Conservation (phyloP, 2,329 filamentous ascomycete species). For the Aspergillus niger region DNA sequence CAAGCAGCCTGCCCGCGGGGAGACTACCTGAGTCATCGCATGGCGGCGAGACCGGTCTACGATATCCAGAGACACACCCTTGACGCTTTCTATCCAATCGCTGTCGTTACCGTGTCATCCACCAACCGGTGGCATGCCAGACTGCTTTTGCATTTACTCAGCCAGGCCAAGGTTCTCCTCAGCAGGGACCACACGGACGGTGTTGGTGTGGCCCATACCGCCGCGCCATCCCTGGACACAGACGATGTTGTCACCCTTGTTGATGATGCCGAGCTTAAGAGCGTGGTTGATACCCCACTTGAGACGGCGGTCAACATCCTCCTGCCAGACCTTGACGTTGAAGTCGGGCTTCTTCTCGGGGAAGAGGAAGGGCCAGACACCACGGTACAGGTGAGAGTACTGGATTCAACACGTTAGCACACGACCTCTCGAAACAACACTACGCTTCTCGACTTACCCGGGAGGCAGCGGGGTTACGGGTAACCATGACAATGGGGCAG, state of each 20-base stretch:
- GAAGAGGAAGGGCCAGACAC: conserved; percentile 97
- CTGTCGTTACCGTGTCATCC: conserved; percentile 22
- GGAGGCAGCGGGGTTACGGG: conserved; percentile 78
- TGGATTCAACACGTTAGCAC: conserved; percentile 29
- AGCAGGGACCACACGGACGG: conserved; percentile 55
- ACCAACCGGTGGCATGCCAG: conserved; percentile 7
- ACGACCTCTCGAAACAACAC: background rate
- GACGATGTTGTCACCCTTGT: conserved; percentile 71
- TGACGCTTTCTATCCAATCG: conserved; percentile 19
- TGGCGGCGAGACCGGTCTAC: conserved; percentile 20
- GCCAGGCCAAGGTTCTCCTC: conserved; percentile 47
- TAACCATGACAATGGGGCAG: conserved; percentile 99
- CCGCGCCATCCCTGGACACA: conserved; percentile 70
- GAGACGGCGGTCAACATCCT: conserved; percentile 95
- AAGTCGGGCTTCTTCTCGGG: conserved; percentile 94
- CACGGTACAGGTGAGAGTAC: conserved; percentile 94
- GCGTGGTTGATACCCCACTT: conserved; percentile 94
- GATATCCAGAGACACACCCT: conserved; percentile 16
- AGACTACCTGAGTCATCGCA: conserved; percentile 14
- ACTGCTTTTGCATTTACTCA: conserved; percentile 35
- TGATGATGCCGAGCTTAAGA: conserved; percentile 77
- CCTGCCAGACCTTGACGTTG: conserved; percentile 89
- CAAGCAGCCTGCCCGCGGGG: conserved; percentile 12
- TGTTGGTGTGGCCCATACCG: conserved; percentile 70
- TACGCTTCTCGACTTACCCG: conserved; percentile 54